phyloP scores from a whole-genome alignment of 495 filamentous ascomycete genomes.

The Trichoderma parareesei region DNA sequence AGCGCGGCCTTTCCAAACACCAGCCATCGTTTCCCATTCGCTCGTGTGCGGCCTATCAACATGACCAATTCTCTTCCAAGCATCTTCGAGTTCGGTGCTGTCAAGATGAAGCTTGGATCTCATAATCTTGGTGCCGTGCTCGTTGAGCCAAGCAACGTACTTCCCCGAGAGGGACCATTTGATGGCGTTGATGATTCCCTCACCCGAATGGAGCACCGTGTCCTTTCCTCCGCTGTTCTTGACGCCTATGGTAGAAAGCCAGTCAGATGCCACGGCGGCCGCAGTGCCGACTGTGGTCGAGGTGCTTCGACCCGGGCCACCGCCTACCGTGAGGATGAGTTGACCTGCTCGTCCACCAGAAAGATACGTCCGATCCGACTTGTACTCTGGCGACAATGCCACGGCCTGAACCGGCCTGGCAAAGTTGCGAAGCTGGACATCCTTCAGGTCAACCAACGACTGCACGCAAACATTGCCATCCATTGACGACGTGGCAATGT shows the following conservation, averaged over 20 bases:
- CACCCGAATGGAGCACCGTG: conserved; percentile 80
- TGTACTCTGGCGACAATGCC: conserved; percentile 86
- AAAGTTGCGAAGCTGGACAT: conserved; percentile 88
- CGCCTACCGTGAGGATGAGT: conserved; percentile 79
- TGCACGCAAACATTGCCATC: conserved; percentile 90
- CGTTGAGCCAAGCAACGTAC: conserved; percentile 90
- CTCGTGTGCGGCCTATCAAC: conserved; percentile 72
- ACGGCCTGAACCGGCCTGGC: conserved; percentile 85
- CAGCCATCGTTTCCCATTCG: conserved; percentile 88
- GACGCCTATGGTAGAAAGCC: conserved; percentile 79
- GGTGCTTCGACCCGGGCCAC: conserved; percentile 64
- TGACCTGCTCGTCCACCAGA: conserved; percentile 88
- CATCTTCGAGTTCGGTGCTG: conserved; percentile 63
- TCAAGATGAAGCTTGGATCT: conserved; percentile 78
- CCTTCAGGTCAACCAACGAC: conserved; percentile 62
- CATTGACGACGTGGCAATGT: conserved; percentile 88
- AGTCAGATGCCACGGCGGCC: conserved; percentile 77
- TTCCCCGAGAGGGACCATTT: conserved; percentile 88
- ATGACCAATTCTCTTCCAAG: conserved; percentile 95
- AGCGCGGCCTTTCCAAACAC: conserved; percentile 81
- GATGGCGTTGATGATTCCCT: conserved; percentile 82
- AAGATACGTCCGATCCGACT: conserved; percentile 73
- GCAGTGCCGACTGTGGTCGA: conserved; percentile 74
- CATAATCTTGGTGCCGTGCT: conserved; percentile 97
- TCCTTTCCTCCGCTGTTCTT: conserved; percentile 75